Evolutionary conservation across 495 filamentous ascomycete species (phyloP).

Genomic region (Pyrenula massariospora): DNA sequence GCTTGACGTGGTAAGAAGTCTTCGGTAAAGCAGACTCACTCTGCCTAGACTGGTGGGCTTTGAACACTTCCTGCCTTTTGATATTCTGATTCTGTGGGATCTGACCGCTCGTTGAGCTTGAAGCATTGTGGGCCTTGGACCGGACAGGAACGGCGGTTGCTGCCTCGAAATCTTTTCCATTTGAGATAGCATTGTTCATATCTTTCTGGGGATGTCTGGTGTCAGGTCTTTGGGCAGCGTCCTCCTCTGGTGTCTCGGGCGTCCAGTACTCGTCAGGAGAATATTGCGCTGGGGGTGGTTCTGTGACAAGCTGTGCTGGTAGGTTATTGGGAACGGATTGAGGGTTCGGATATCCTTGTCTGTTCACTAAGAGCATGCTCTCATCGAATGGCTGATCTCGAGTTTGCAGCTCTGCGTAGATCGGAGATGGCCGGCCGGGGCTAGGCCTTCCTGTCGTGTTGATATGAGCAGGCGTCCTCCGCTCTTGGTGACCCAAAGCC

Average conservation of each 20-base stretch:
- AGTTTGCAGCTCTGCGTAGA: not conserved
- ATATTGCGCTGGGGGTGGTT: not conserved
- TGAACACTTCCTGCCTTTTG: not conserved
- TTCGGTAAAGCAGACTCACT: not conserved
- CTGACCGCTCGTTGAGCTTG: not conserved
- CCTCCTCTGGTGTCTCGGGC: not conserved
- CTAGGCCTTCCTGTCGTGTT: not conserved
- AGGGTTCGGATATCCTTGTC: not conserved
- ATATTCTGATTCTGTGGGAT: not conserved
- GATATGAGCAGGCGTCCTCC: not conserved
- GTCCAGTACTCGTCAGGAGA: not conserved
- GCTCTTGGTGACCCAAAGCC: not conserved
- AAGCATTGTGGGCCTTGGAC: not conserved
- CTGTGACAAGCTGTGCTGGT: not conserved
- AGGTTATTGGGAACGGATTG: not conserved
- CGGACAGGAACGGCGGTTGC: not conserved
- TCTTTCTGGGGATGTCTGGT: not conserved
- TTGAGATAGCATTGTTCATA: no score
- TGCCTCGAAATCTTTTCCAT: not conserved
- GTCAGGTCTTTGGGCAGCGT: not conserved
- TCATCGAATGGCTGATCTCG: not conserved
- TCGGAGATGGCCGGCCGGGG: not conserved
- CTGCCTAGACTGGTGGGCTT: not conserved
- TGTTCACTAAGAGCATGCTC: not conserved
- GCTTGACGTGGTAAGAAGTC: not conserved